Base-by-base conservation (phyloP, 352 stramenopile species). In the Pythium myriotylum region DNA sequence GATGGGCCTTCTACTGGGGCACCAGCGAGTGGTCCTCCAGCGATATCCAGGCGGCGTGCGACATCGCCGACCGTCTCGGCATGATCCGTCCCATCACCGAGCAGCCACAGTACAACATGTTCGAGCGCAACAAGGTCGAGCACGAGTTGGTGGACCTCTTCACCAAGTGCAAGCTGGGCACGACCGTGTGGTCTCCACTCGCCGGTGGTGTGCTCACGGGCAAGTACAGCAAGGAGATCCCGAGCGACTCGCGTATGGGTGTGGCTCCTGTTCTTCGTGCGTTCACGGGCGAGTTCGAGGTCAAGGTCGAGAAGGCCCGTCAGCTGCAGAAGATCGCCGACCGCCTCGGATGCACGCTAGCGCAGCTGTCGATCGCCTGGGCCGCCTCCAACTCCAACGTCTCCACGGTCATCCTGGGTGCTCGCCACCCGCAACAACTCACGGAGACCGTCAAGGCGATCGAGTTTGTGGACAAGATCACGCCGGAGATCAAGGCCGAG, bases 301-400 rank as follows among this genome's bases (percentile, higher is more conserved):
- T 77, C 26, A 74, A 76, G 29, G 65, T 78, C 22, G 63, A 68
- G 32, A 83, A 81, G 53, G 71, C 64, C 27, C 41, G 66, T 58
- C 56, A 80, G 62, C 65, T 84, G 12, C 54, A 68, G 6, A 72
- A 73, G 20, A 70, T 88, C 29, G 79, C 79, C 2, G 81, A 87
- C 35, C 66, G 86, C 16, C 46, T 94, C 20, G 78, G 76, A 20
- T 90, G 77, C 50, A 78, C 70, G 9, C 47, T 88, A 2, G 68
- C 72, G 14, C 77, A 87, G 46, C 67, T 87, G 17, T 57, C 78
- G 0, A 67, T 86, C 8, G 78, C 76, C n/a, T 87, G 77, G 77
- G 68, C 47, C 50, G 65, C 70, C 2, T 74, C 71, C 17, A 86
- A 86, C 67, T 17, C 49, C 22, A 79, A 86, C 52, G 76, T 86